Evolutionary conservation across 805 yeast genomes (phyloP).

Genomic region (Kazachstania bromeliacearum): DNA sequence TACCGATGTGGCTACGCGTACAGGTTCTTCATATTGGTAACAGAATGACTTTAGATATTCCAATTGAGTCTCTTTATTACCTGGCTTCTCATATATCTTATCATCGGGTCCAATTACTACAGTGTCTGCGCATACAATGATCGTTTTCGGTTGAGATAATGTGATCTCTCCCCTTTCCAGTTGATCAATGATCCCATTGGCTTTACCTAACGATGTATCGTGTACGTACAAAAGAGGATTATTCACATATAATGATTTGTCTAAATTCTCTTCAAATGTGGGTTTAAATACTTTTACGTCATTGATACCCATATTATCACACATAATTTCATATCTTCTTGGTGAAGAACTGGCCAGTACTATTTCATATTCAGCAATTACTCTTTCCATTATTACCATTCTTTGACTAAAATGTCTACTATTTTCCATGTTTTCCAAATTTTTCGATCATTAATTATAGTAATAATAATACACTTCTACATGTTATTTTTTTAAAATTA

Average conservation of each 20-base stretch:
- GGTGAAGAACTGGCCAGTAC: conserved; percentile 82
- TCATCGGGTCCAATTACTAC: conserved; percentile 50
- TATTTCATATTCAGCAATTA: conserved; percentile 29
- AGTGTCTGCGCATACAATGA: conserved; percentile 71
- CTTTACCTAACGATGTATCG: conserved; percentile 62
- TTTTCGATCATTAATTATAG: no score
- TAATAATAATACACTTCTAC: neutral
- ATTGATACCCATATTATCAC: conserved; percentile 41
- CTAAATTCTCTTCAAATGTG: conserved; percentile 65
- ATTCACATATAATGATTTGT: conserved; percentile 34
- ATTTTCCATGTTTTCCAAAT: no score
- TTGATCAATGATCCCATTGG: conserved; percentile 46
- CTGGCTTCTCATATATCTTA: conserved; percentile 72
- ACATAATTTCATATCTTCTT: conserved; percentile 63
- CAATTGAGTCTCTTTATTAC: conserved; percentile 40
- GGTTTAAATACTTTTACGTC: conserved; percentile 46
- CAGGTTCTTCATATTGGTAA: conserved; percentile 39
- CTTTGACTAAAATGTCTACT: no score
- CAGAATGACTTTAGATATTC: conserved; percentile 35
- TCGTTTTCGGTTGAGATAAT: conserved; percentile 8
- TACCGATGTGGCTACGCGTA: conserved; percentile 47
- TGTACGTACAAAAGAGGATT: conserved; percentile 43
- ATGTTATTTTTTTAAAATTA: conserved; percentile 5
- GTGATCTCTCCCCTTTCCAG: conserved; percentile 10
- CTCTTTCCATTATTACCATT: no score